phyloP scores from a whole-genome alignment of 1,284 basidiomycete genomes.

The Psilocybe mexicana region DNA sequence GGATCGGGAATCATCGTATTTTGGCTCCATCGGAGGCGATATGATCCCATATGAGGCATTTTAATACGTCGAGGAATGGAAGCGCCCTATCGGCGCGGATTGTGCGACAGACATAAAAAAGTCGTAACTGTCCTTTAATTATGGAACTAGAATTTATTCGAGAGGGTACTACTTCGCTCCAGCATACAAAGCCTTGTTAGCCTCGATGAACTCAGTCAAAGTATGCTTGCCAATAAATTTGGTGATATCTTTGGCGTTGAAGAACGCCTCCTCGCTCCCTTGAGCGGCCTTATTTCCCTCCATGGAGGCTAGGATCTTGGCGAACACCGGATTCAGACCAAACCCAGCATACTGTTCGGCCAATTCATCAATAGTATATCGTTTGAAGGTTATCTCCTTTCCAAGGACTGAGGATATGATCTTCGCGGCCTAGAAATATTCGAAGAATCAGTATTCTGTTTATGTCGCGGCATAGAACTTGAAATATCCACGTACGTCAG shows the following conservation, averaged over 20 bases:
- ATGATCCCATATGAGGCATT: no score
- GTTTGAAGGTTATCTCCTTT: conserved; percentile 24
- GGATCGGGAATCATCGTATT: no score
- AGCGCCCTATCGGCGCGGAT: no score
- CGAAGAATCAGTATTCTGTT: no score
- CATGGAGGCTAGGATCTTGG: not conserved
- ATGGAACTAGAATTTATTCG: no score
- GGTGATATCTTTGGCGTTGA: not conserved
- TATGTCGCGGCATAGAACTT: no score
- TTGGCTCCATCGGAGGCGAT: no score
- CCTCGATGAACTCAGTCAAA: not conserved
- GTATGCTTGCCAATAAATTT: not conserved
- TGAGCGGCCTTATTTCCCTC: not conserved
- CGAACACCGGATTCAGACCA: not conserved
- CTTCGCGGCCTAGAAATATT: conserved; percentile 19
- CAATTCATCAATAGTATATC: conserved; percentile 14
- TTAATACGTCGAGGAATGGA: no score
- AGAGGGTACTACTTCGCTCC: no score
- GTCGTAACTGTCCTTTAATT: no score
- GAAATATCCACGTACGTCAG: no score
- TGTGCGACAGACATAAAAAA: no score
- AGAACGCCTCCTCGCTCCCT: conserved; percentile 1
- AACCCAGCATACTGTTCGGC: not conserved
- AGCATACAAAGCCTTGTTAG: not conserved
- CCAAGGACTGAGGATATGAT: conserved; percentile 23